Evolutionary conservation across 1,284 basidiomycete genomes (phyloP), one percentile per base, ranked within the genome.

Genomic region (Pyrrhoderma noxium): DNA sequence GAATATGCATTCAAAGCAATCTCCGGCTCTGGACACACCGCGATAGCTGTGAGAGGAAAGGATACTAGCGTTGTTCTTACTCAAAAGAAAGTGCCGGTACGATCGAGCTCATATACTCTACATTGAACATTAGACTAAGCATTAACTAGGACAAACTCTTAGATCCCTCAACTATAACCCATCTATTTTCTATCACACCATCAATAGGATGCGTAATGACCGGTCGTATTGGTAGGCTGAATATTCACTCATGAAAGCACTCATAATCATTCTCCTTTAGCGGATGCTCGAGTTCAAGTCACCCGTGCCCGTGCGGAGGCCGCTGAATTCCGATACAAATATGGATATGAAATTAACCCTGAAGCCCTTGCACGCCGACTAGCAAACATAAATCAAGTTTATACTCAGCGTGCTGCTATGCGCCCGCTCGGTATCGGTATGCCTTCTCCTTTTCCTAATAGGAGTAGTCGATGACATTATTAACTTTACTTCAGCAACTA

Each of bases 1-100:
- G 93, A 97, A 72, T 99, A 99, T 77, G 96, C 96, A 18, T 99
- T 99, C 85, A 99, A 99, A 70, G 96, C 96, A 45, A 98, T 99
- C 69, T 91, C 91, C 56, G 89, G 92, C 48, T 94, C 93, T 2
- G 95, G 93, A 1, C 91, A 98, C 62, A 99, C 96, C 2, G 84
- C 94, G 4, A 80, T 99, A 48, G 82, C 94, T 13, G 86, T 99
- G 50, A 75, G 95, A 59, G 96, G 96, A 19, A 91, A 91, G 69
- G 94, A 99, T 64, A 94, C 92, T 2, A 79, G 86, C 5, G 93
- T 99, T 2, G 89, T 98, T 38, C 93, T 97, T 62, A 97, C 94
- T 8, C 96, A 99, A 73, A 93, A 93, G 73, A 99, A 99, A 76
- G 86, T 99, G 37, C 93, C 95, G 21, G 94, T 97, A 62, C 58